Conservation (phyloP, 2,329 filamentous ascomycete species). For the Calcarisporium arbuscula region DNA sequence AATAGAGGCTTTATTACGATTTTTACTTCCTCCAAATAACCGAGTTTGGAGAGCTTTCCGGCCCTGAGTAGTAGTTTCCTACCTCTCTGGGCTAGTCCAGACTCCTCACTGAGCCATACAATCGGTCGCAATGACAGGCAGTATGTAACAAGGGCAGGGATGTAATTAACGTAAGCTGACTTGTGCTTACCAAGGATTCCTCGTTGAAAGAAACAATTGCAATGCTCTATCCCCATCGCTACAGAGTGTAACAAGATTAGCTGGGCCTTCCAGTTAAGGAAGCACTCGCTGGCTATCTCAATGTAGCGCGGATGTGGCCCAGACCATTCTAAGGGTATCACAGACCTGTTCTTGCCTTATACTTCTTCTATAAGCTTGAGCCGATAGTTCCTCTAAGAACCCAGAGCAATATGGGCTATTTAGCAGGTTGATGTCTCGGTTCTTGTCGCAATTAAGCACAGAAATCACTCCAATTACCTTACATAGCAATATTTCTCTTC, state of each 20-base stretch:
- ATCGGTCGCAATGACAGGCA: conserved; percentile 21
- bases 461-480: conserved; percentile 5
- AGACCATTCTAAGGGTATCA: no score
- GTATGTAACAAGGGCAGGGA: conserved; percentile 39
- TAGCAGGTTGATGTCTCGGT: conserved; percentile 1
- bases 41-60: conserved; percentile 8
- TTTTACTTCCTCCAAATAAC: conserved; percentile 10
- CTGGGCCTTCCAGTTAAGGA: no score
- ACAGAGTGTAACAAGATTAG: no score
- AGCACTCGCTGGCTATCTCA: no score
- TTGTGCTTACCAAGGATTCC: conserved; percentile 24
- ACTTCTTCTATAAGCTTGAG: no score
- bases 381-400: neutral
- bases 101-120: conserved; percentile 2
- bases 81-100: conserved; percentile 7
- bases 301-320: no score
- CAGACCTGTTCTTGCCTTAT: no score
- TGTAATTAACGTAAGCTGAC: conserved; percentile 38
- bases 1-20: conserved; percentile 7
- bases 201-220: conserved; percentile 7
- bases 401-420: neutral
- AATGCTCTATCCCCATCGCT: conserved; percentile 5
- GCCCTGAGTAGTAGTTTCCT: conserved; percentile 5
- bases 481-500: no score
- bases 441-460: conserved; percentile 3